phyloP scores from a whole-genome alignment of 768 basidiomycete species.

The Nidularia sp. region DNA sequence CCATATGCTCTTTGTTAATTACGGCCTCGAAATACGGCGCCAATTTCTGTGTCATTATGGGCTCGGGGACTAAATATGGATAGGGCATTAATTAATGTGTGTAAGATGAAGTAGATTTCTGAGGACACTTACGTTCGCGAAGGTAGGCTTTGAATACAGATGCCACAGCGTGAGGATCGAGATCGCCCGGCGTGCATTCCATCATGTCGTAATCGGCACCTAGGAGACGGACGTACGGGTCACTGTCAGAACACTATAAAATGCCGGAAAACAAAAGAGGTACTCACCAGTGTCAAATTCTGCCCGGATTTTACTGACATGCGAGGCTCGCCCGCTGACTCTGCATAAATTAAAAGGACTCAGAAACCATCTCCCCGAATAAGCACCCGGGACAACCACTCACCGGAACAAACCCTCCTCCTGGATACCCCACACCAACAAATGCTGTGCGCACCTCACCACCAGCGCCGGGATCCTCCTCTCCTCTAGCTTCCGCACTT shows the following conservation, averaged over 20 bases:
- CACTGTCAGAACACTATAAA: no score
- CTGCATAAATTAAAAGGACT: conserved; percentile 32
- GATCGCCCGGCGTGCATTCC: conserved; percentile 74
- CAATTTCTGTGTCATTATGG: conserved; percentile 72
- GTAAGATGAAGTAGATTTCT: conserved; percentile 2
- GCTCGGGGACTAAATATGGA: conserved; percentile 67
- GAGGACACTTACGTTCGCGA: conserved; percentile 72
- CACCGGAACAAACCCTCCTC: conserved; percentile 87
- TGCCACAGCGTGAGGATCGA: conserved; percentile 93
- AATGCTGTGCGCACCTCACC: conserved; percentile 78
- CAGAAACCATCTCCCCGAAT: conserved; percentile 6
- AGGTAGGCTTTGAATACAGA: conserved; percentile 91
- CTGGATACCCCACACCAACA: conserved; percentile 77
- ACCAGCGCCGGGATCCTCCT: conserved; percentile 70
- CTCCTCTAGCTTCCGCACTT: conserved; percentile 36
- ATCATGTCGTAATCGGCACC: conserved; percentile 86
- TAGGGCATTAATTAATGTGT: neutral
- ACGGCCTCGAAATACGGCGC: conserved; percentile 78
- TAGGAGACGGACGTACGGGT: conserved; percentile 14
- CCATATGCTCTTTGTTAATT: conserved; percentile 50
- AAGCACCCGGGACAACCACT: conserved; percentile 16
- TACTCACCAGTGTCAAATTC: conserved; percentile 77
- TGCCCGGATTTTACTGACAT: conserved; percentile 66
- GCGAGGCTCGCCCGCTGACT: conserved; percentile 79
- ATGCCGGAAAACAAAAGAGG: neutral